Evolutionary conservation across 176 grass and related monocot genomes (phyloP), one percentile per base, ranked within the genome.

Genomic region (Bonia amplexicaulis): DNA sequence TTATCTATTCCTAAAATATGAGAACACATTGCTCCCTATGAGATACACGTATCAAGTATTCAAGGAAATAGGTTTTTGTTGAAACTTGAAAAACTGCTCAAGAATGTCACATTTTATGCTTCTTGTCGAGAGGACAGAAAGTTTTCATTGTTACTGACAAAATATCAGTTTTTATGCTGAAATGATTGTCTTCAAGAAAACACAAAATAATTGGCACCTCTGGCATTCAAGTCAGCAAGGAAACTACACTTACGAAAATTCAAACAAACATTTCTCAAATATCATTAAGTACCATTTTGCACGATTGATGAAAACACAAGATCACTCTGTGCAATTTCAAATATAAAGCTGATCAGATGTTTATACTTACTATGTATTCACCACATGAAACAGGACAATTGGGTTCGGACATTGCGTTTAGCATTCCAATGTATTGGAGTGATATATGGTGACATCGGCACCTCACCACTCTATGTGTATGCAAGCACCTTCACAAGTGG

Each of bases 361-460:
- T 44, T 44, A 19, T 14, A 37, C 29, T 66, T 49, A 20, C n/a
- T 20, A 20, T 53, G 22, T 69, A 44, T 76, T 40, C 44, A 67
- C 37, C 44, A 49, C 17, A 2, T 61, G 55, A 49, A 61, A 70
- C 58, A 89, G 87, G 87, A 64, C 14, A 63, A 44, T 54, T 89
- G 87, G 87, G 49, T 42, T 47, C 35, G 65, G 47, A 89, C 87
- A 13, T 22, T 85, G 46, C 76, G 16, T 46, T 80, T 93, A 55
- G 88, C 91, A n/a, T 93, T 93, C 71, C 91, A 93, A 66, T 86
- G 87, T 68, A 82, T 93, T 15, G 91, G 91, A 16, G 29, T 90
- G 7, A 85, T 93, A 47, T 90, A 93, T 48, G 87, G 91, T 14
- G 91, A 93, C 72, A 90, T 93, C 12, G 91, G 87, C 41, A 93